phyloP scores from a whole-genome alignment of 345 rosid species.

The Excoecaria agallocha region DNA sequence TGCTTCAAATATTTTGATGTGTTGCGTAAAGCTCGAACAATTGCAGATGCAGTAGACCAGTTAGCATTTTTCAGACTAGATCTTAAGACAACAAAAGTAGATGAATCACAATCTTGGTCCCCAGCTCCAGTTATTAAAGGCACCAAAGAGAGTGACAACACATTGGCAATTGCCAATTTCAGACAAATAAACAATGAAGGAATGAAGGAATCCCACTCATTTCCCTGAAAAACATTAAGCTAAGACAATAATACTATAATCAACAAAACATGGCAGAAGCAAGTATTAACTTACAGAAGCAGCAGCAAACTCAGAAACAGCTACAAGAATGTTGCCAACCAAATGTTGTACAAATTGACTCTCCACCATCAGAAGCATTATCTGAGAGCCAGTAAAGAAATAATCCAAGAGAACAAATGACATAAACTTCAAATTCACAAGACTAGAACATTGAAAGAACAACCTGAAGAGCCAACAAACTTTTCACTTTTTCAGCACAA shows the following conservation, averaged over 20 bases:
- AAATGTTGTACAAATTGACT: slow-evolving; percentile 56
- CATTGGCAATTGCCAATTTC: slow-evolving; percentile 33
- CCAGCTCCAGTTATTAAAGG: slow-evolving; percentile 25
- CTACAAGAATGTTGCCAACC: slow-evolving; percentile 55
- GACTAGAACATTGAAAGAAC: neutral
- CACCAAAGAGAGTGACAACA: slow-evolving; percentile 18
- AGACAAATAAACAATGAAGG: slow-evolving; percentile 48
- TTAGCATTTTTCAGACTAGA: slow-evolving; percentile 44
- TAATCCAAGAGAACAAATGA: neutral
- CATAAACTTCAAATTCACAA: neutral
- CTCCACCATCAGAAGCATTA: slow-evolving; percentile 40
- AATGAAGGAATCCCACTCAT: slow-evolving; percentile 46
- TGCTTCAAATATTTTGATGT: slow-evolving; percentile 60
- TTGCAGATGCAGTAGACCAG: slow-evolving; percentile 55
- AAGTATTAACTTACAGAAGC: slow-evolving; percentile 45
- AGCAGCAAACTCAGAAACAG: slow-evolving; percentile 43
- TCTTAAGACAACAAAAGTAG: slow-evolving; percentile 35
- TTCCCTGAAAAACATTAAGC: slow-evolving; percentile 40
- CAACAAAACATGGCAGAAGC: neutral
- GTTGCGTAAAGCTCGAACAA: slow-evolving; percentile 50
- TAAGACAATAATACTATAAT: neutral
- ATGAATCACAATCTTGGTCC: slow-evolving; percentile 13
- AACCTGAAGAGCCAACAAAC: neutral
- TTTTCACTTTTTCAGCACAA: neutral
- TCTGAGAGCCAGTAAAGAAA: slow-evolving; percentile 35